Base-by-base conservation (phyloP, 805 yeast species). In the Suhomyces kilbournensis region DNA sequence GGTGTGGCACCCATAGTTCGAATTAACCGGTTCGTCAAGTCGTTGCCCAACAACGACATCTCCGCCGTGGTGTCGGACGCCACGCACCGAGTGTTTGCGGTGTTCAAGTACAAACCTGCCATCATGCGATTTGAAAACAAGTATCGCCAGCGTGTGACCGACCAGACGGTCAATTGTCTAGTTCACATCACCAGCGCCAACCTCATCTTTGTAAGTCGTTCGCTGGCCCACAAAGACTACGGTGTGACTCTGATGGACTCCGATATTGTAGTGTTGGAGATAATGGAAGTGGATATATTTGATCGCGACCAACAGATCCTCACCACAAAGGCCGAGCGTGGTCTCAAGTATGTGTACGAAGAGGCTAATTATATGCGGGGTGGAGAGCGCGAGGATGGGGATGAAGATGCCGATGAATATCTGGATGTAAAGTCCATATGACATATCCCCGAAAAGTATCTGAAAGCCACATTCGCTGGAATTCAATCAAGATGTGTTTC, bases 131-230 rank as follows among this genome's bases (percentile, higher is more conserved):
- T 69, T 54, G 80, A 76, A 54, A 55, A 56, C 30, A 51, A 50
- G 17, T 60, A 71, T 50, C 57, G 64, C 17, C 68, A 68, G 45
- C 56, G 78, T 22, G 61, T 76, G 35, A 74, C 80, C 0, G 66
- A 57, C 48, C 53, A 63, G 30, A 68, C 75, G 0, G 44, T 53
- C 22, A 62, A 71, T 38, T 56, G 62, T 28, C 54, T 67, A 19
- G 58, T 76, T 17, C 42, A 63, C 5, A 53, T 76, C 20, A 62
- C 57, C 2, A 38, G 59, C n/a, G 74, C 73, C 7, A 57, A 60
- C 20, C 62, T 69, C 20, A 56, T 57, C 42, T 72, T 70, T 51
- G 53, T 19, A 20, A 53, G 50, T 28, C 46, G 45, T 22, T 39
- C 28, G 15, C 35, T 15, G 15, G 48, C 50, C 15, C 17, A 9